These are phyloP conservation scores for Hortaea werneckii DNA, from an alignment of 2,329 filamentous ascomycete species.

Conservation along the genomic window DNA sequence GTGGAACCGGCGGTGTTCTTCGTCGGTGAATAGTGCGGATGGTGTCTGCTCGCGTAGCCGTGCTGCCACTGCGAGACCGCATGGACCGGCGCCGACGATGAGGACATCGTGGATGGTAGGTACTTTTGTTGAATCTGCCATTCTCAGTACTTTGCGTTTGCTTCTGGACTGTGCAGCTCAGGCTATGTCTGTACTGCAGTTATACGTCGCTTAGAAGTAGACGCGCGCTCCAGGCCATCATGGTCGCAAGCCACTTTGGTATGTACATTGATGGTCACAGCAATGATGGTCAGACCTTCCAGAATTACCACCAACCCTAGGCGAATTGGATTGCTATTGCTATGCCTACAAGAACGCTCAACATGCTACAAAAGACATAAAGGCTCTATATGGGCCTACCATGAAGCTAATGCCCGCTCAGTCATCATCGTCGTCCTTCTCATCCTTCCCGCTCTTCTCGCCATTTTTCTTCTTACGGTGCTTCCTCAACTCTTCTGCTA, in stretches of 20 bases:
- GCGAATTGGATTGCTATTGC: too few species aligned
- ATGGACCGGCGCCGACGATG: slow-evolving; percentile 65
- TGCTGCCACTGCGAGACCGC: slow-evolving; percentile 63
- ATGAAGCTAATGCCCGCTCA: not conserved
- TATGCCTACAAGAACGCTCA: too few species aligned
- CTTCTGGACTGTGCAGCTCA: too few species aligned
- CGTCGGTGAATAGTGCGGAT: slow-evolving; percentile 71
- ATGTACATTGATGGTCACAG: too few species aligned
- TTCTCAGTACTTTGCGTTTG: not conserved
- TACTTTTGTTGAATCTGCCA: not conserved
- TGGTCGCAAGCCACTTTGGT: too few species aligned
- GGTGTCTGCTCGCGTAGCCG: slow-evolving; percentile 63
- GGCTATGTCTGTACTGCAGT: too few species aligned
- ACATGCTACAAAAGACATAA: too few species aligned
- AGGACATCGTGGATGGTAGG: slow-evolving; percentile 50
- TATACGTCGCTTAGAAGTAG: too few species aligned
- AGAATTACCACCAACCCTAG: too few species aligned
- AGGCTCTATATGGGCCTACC: too few species aligned
- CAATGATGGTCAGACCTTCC: too few species aligned
- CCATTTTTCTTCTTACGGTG: slow-evolving; percentile 25
- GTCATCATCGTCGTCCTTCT: slow-evolving; percentile 33
- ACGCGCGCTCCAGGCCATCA: too few species aligned
- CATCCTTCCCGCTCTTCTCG: slow-evolving; percentile 11
- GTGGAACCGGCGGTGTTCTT: slow-evolving; percentile 71
- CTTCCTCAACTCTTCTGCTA: slow-evolving; percentile 45